These are phyloP conservation scores for Wallacemonas sp. DNA, from an alignment of 208 protist species.

Conservation along the genomic window DNA sequence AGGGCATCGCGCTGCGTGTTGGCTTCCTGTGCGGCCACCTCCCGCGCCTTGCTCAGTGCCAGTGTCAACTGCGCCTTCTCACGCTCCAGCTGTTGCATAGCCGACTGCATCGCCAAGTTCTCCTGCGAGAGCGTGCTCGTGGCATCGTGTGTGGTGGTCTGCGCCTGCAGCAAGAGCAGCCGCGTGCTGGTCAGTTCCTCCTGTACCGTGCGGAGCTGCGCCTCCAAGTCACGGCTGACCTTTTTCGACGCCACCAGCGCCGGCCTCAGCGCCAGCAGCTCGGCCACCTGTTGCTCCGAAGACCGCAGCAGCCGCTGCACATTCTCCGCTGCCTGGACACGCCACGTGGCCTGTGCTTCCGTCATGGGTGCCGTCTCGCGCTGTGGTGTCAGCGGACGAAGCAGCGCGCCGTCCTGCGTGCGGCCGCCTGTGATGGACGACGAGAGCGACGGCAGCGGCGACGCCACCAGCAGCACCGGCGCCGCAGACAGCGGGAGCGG, in stretches of 20 bases:
- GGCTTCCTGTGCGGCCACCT: neutral
- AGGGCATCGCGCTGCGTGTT: neutral
- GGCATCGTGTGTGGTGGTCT: neutral
- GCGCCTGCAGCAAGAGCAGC: neutral
- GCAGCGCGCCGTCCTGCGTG: conserved; percentile 7
- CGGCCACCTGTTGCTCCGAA: conserved; percentile 30
- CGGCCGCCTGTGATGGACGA: neutral
- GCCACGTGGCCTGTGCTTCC: conserved; percentile 15
- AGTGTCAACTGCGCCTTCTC: neutral
- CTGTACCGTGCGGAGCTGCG: conserved; percentile 16
- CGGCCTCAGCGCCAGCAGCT: conserved; percentile 33
- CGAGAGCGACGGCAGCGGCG: no score
- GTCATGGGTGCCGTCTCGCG: no score
- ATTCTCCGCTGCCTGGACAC: conserved; percentile 17
- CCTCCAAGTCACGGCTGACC: conserved; percentile 13
- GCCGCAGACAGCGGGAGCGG: no score
- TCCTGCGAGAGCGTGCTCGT: neutral
- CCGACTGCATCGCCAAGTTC: neutral
- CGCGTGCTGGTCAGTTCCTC: neutral
- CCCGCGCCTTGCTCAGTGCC: neutral
- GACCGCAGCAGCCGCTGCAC: conserved; percentile 33
- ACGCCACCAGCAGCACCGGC: neutral
- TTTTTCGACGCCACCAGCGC: conserved; percentile 22
- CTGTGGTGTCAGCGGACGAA: no score
- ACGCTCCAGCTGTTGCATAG: conserved; percentile 10